Evolutionary conservation across 805 yeast genomes (phyloP).

Genomic region (Blastobotrys muscicola): DNA sequence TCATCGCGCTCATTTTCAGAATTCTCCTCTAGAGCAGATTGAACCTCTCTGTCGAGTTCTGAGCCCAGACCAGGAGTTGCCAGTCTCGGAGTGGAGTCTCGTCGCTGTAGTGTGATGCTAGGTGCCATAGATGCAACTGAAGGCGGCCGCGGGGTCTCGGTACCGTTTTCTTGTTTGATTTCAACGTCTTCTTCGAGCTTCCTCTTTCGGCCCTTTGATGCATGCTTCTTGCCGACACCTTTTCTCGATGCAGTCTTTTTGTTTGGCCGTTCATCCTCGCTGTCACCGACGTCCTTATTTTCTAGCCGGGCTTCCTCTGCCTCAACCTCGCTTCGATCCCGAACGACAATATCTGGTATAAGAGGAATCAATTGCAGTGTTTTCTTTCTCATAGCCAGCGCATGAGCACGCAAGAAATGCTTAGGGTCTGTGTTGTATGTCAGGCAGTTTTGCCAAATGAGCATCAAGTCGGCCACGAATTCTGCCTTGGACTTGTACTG

Average conservation of each 20-base stretch:
- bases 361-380: slow-evolving; percentile 65
- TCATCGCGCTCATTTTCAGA: slow-evolving; percentile 18
- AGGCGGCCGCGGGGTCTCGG: background rate
- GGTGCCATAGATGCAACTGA: background rate
- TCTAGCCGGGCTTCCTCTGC: slow-evolving; percentile 26
- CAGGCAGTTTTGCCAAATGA: slow-evolving; percentile 92
- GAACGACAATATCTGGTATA: slow-evolving; percentile 79
- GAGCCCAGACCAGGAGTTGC: slow-evolving; percentile 3
- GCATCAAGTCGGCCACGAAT: slow-evolving; percentile 90
- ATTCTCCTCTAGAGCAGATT: background rate
- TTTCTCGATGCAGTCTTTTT: slow-evolving; percentile 20
- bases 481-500: slow-evolving; percentile 78
- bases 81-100: background rate
- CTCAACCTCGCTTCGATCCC: slow-evolving; percentile 38
- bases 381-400: slow-evolving; percentile 91
- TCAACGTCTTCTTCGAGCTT: slow-evolving; percentile 17
- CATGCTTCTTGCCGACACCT: slow-evolving; percentile 22
- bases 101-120: background rate
- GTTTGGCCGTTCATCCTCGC: slow-evolving; percentile 12
- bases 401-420: slow-evolving; percentile 84
- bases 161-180: background rate
- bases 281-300: slow-evolving; percentile 5
- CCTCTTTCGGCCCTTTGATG: slow-evolving; percentile 19
- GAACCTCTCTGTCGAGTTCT: background rate
- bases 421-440: slow-evolving; percentile 91